Evolutionary conservation across 208 protist genomes (phyloP).

Genomic region (Borovskyia barvae): DNA sequence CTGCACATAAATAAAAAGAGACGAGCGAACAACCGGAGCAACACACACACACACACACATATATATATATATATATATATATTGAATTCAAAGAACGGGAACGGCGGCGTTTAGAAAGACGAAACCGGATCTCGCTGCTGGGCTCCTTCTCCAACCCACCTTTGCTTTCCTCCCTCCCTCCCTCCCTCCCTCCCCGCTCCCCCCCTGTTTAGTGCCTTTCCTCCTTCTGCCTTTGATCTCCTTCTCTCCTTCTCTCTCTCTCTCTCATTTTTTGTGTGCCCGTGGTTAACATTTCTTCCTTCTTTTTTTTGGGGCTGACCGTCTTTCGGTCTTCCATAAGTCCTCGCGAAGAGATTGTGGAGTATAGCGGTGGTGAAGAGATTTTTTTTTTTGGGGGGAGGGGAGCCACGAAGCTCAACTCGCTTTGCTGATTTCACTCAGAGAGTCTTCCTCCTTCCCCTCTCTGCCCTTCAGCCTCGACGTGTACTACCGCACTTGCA

Average conservation of each 20-base stretch:
- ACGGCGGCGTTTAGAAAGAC: too few relatives aligned
- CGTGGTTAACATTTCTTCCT: slow-evolving; percentile 1
- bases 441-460: too few relatives aligned
- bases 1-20: not conserved
- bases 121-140: too few relatives aligned
- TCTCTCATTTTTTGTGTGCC: not conserved
- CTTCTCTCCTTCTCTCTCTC: not conserved
- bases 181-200: not conserved
- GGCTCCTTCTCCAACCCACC: slow-evolving; percentile 9
- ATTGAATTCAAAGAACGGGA: not conserved
- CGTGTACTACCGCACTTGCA: not conserved
- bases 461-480: not conserved
- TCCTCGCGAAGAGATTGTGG: too few relatives aligned
- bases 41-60: too few relatives aligned
- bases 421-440: too few relatives aligned
- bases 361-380: too few relatives aligned
- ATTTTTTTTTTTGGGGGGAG: too few relatives aligned
- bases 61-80: too few relatives aligned
- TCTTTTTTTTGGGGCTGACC: not conserved
- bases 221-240: not conserved
- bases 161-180: not conserved
- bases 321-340: not conserved
- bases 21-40: not conserved
- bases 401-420: too few relatives aligned
- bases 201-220: not conserved